A percentile compares a stretch with the other conserved stretches of the same genome.
phyloP scores from a whole-genome alignment of 2,329 filamentous ascomycete species.

The Orbilia quercus region DNA sequence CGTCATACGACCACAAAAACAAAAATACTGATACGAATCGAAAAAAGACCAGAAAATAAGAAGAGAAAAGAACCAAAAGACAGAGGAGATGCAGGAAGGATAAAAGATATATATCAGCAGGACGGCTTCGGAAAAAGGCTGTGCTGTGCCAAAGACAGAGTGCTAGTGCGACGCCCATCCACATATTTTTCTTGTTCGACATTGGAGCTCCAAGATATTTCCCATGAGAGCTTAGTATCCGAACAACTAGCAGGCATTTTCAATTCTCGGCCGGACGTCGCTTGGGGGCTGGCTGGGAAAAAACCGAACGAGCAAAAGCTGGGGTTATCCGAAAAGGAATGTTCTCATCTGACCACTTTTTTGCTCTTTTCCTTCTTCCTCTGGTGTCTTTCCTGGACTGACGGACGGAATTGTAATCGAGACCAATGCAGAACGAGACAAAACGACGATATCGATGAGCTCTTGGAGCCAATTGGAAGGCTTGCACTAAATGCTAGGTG shows the following conservation, averaged over 20 bases:
- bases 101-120: constrained; percentile 15
- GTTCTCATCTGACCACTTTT: constrained; percentile 35
- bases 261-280: constrained; percentile 2
- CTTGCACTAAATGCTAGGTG: constrained; percentile 5
- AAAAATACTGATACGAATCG: constrained; percentile 3
- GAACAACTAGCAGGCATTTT: constrained; percentile 11
- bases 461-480: constrained; percentile 13
- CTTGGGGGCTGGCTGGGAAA: not conserved
- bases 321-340: constrained; percentile 36
- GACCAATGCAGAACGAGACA: not conserved
- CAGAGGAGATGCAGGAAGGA: constrained; percentile 7
- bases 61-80: constrained; percentile 1
- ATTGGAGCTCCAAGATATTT: constrained; percentile 10
- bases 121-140: constrained; percentile 12
- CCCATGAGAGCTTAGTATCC: constrained; percentile 20
- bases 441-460: constrained; percentile 24
- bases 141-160: constrained; percentile 8
- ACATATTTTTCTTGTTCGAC: constrained; percentile 5
- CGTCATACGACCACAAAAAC: not conserved
- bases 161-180: constrained; percentile 29
- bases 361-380: no score
- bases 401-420: not conserved
- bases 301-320: not conserved
- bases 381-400: not conserved
- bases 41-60: not conserved